Evolutionary conservation across 2,329 filamentous ascomycete species (phyloP), one percentile per base, ranked within the genome.

Genomic region (Lachnum nothofagi): DNA sequence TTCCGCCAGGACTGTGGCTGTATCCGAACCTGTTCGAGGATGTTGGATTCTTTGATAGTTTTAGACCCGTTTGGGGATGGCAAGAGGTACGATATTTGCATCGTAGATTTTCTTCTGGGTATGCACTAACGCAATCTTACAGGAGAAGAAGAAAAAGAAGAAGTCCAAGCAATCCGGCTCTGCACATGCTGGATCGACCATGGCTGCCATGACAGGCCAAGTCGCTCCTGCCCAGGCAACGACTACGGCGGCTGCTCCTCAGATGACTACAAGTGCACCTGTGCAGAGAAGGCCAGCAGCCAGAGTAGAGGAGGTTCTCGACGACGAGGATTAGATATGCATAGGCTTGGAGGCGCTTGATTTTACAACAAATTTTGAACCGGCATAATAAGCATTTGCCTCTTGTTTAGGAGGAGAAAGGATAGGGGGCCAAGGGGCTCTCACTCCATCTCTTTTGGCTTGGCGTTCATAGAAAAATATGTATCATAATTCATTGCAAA

Each of bases 1-100:
- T 82, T 1, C 74, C 91, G 3, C 93, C 93, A 2, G 93, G 93
- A 62, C 76, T 98, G n/a, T 98, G 93, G 93, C 77, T 98, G 38
- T 98, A 91, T 72, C 93, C 93, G 42, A 98, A 98, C 66, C 73
- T 98, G 17, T 98, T 96, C 74, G 93, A 98, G 68, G 93, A 98
- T 66, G 93, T 98, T 23, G 95, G 91, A 6, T 97, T 98, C 72
- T 86, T 98, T 69, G 93, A 98, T 67, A 94, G 88, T 63, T 98
- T 98, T 78, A 85, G 85, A 65, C 93, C 93, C 17, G 72, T 95
- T 5, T 98, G 93, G 91, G 93, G 89, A 52, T 98, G 93, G 93
- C 93, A 98, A 68, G 91, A 95, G 80, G 89, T 94, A 66, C 69
- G 79, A 27, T 29, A 6, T 12, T 20, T 16, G 12, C 19, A 4